phyloP scores from a whole-genome alignment of 2,329 filamentous ascomycete genomes.

The Fusarium nanum region DNA sequence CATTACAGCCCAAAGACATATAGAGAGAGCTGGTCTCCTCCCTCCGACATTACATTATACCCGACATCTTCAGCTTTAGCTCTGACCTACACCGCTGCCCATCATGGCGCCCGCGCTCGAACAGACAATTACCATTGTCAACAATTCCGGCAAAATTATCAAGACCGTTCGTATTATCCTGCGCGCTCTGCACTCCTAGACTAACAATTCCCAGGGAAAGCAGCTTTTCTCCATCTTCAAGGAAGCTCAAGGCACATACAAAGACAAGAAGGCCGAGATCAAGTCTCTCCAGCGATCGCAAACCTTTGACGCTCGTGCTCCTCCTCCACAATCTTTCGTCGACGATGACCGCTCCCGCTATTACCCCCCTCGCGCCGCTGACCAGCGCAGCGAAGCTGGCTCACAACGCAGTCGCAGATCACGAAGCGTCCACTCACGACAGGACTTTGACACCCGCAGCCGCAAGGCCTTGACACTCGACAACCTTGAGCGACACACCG shows the following conservation, averaged over 20 bases:
- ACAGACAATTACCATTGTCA: slow-evolving; percentile 89
- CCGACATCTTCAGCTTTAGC: slow-evolving; percentile 2
- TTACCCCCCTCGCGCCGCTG: slow-evolving; percentile 51
- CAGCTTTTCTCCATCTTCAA: slow-evolving; percentile 91
- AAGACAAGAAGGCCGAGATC: slow-evolving; percentile 86
- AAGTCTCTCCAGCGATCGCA: slow-evolving; percentile 73
- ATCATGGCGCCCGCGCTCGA: slow-evolving; percentile 60
- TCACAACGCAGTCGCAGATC: slow-evolving; percentile 58
- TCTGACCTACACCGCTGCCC: slow-evolving; percentile 35
- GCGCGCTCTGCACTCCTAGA: not conserved
- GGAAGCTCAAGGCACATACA: slow-evolving; percentile 88
- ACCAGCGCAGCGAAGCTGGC: slow-evolving; percentile 53
- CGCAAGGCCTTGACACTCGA: slow-evolving; percentile 61
- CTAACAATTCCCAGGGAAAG: slow-evolving; percentile 74
- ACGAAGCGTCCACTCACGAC: slow-evolving; percentile 49
- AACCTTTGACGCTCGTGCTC: slow-evolving; percentile 57
- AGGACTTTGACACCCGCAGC: slow-evolving; percentile 47
- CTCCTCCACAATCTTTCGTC: slow-evolving; percentile 35
- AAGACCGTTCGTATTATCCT: slow-evolving; percentile 74
- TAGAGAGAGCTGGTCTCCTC: slow-evolving; percentile 45
- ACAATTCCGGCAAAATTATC: slow-evolving; percentile 90
- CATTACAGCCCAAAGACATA: slow-evolving; percentile 15
- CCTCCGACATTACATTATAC: slow-evolving; percentile 8
- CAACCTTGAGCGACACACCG: slow-evolving; percentile 66
- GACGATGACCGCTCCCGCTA: slow-evolving; percentile 51